Conservation (phyloP, 1,284 basidiomycete genomes). For the Clitocybe nebularis region DNA sequence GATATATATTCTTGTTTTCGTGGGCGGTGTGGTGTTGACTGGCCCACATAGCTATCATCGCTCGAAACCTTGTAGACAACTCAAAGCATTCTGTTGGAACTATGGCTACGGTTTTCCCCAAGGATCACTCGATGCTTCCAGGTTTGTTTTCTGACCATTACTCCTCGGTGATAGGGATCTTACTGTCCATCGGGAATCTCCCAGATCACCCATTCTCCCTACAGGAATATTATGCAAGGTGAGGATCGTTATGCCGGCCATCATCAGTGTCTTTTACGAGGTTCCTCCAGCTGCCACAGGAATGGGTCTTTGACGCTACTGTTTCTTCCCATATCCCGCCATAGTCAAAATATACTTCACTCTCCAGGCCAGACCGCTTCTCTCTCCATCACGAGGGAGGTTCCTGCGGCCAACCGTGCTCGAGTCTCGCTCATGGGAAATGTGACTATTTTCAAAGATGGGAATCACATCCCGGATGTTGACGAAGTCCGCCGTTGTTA, state of each 20-base stretch:
- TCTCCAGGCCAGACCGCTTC: constrained; percentile 43
- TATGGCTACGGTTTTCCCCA: constrained; percentile 49
- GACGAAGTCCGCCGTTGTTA: constrained; percentile 39
- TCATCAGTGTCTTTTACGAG: no score
- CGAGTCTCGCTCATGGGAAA: constrained; percentile 58
- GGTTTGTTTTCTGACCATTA: constrained; percentile 24
- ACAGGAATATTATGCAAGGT: constrained; percentile 57
- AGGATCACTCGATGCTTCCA: constrained; percentile 35
- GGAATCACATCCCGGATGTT: constrained; percentile 27
- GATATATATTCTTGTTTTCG: background rate
- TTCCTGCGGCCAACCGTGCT: constrained; percentile 38
- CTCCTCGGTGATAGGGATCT: background rate
- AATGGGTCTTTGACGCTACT: constrained; percentile 61
- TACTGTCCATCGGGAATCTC: background rate
- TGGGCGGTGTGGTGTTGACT: no score
- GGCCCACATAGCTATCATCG: constrained; percentile 36
- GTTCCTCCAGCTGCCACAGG: constrained; percentile 51
- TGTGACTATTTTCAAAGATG: constrained; percentile 38
- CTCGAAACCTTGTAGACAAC: constrained; percentile 37
- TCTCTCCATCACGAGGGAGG: constrained; percentile 46
- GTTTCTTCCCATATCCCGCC: constrained; percentile 60
- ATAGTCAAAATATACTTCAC: constrained; percentile 52
- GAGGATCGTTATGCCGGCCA: no score
- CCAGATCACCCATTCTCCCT: constrained; percentile 55
- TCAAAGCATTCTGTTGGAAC: constrained; percentile 37